Conservation (phyloP, 257 asterid species). For the Solanum okadae region DNA sequence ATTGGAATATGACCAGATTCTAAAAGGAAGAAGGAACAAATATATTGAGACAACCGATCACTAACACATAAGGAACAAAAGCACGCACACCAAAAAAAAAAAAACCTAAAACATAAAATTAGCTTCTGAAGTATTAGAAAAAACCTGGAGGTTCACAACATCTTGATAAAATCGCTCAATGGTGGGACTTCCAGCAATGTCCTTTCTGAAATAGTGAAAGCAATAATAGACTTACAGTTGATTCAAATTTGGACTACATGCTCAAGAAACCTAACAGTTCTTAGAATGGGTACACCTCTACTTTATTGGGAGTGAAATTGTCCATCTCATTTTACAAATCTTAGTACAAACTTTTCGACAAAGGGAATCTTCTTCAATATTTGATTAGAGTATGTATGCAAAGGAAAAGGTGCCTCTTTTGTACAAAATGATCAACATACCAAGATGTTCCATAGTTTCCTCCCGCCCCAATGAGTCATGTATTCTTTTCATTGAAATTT, state of each 20-base stretch:
- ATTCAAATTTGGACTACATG: background rate
- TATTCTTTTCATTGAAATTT: background rate
- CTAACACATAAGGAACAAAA: background rate
- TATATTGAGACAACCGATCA: background rate
- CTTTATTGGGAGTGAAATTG: background rate
- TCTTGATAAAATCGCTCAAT: constrained; percentile 63
- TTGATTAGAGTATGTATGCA: background rate
- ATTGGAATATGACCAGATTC: background rate
- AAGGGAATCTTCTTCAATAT: background rate
- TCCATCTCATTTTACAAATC: background rate
- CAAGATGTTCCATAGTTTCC: background rate
- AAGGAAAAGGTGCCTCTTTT: background rate
- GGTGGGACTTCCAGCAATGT: constrained; percentile 50
- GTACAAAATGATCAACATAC: background rate
- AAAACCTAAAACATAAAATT: too few species aligned
- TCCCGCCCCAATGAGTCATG: background rate
- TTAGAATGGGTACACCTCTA: background rate
- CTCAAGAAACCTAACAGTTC: background rate
- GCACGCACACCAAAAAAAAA: background rate
- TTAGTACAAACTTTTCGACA: background rate
- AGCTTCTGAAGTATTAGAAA: constrained; percentile 9
- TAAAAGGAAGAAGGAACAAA: background rate
- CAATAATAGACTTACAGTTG: background rate
- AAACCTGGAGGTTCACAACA: constrained; percentile 81
- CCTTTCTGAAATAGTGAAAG: constrained; percentile 49